Evolutionary conservation across 208 protist genomes (phyloP).

Genomic region (Trypanosomatidae sp.): DNA sequence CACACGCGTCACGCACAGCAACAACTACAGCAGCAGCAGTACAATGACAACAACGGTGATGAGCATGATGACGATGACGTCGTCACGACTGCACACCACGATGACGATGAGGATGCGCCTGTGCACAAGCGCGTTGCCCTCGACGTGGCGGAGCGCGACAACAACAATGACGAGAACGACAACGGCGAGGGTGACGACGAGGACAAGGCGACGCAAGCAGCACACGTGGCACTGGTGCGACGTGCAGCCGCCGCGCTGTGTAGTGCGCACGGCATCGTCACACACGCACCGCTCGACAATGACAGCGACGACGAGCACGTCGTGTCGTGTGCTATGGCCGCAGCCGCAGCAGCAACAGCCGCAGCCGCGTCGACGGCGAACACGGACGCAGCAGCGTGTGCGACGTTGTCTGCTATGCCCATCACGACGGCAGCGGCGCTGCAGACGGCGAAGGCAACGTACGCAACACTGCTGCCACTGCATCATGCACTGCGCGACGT

Average conservation of each 20-base stretch:
- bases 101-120: not conserved
- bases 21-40: not conserved
- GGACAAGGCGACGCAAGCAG: too few species aligned
- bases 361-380: too few species aligned
- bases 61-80: not conserved
- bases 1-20: not conserved
- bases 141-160: not conserved
- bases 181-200: not conserved
- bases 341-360: too few species aligned
- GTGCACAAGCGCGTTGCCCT: not conserved
- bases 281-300: slow-evolving; percentile 5
- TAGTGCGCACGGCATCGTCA: not conserved
- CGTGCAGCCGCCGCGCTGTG: slow-evolving; percentile 1
- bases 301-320: slow-evolving; percentile 8
- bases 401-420: too few species aligned
- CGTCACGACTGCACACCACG: not conserved
- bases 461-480: too few species aligned
- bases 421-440: too few species aligned
- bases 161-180: not conserved
- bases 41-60: not conserved
- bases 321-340: too few species aligned
- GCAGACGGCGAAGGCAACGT: too few species aligned
- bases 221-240: too few species aligned
- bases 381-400: too few species aligned
- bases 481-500: too few species aligned